These are phyloP conservation scores for Picochlorum sp. DNA, from an alignment of 139 green algal species.

Conservation along the genomic window DNA sequence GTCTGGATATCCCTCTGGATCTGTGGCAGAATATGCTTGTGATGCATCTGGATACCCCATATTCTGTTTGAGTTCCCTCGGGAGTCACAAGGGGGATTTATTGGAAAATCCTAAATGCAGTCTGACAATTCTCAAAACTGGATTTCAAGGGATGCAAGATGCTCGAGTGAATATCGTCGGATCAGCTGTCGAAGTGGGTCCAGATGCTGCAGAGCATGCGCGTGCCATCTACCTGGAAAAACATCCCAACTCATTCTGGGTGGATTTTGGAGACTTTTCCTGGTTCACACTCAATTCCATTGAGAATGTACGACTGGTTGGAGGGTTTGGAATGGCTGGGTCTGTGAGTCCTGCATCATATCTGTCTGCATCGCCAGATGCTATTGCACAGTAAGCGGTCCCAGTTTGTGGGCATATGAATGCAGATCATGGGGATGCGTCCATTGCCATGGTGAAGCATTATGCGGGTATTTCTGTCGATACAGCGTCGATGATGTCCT, in stretches of 20 bases:
- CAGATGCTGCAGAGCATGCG: constrained; percentile 30
- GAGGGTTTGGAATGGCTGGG: constrained; percentile 59
- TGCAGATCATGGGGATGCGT: constrained; percentile 33
- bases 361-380: constrained; percentile 47
- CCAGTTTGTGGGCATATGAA: constrained; percentile 78
- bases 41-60: constrained; percentile 38
- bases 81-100: constrained; percentile 58
- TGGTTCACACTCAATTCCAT: constrained; percentile 50
- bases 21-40: constrained; percentile 35
- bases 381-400: constrained; percentile 50
- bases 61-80: constrained; percentile 55
- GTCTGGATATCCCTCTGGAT: constrained; percentile 46
- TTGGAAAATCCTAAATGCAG: constrained; percentile 35
- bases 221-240: constrained; percentile 50
- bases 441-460: constrained; percentile 50
- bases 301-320: constrained; percentile 41
- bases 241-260: constrained; percentile 72
- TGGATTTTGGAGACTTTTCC: constrained; percentile 74
- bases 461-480: constrained; percentile 47
- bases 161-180: constrained; percentile 58
- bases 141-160: constrained; percentile 54
- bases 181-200: constrained; percentile 26
- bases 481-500: constrained; percentile 39
- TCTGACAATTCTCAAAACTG: constrained; percentile 51
- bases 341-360: constrained; percentile 44